Evolutionary conservation across 148 eudicot species (phyloP).

Genomic region (Fagopyrum tataricum): DNA sequence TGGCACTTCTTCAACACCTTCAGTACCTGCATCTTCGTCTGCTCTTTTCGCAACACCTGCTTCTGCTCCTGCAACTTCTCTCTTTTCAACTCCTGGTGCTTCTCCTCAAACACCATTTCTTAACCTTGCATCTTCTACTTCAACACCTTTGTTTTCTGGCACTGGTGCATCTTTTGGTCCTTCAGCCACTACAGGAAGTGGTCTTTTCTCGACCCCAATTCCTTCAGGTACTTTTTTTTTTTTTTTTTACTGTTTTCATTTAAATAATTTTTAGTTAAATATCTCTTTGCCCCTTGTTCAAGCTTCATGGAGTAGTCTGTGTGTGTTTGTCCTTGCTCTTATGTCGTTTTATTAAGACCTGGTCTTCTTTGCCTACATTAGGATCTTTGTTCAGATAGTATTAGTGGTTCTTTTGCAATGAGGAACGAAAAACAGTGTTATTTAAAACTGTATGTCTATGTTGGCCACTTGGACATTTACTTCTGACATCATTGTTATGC

Average conservation of each 20-base stretch:
- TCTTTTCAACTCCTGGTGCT: conserved; percentile 47
- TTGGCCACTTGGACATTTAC: neutral
- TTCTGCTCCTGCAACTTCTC: conserved; percentile 26
- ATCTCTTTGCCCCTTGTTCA: neutral
- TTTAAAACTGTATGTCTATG: neutral
- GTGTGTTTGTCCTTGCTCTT: neutral
- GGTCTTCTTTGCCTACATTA: neutral
- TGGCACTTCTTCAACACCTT: conserved; percentile 32
- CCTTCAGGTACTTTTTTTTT: conserved; percentile 42
- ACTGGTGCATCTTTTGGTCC: conserved; percentile 41
- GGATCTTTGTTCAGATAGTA: neutral
- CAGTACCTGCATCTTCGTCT: conserved; percentile 42
- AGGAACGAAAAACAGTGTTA: neutral
- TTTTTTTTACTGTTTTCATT: conserved; percentile 5
- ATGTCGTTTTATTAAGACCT: neutral
- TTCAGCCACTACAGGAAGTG: conserved; percentile 38
- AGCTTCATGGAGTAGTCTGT: neutral
- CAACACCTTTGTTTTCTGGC: conserved; percentile 39
- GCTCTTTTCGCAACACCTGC: conserved; percentile 58
- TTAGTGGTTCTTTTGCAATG: neutral
- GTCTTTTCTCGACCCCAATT: conserved; percentile 59
- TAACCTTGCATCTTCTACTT: conserved; percentile 34
- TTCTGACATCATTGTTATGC: neutral
- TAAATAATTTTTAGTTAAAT: neutral
- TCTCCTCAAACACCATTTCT: conserved; percentile 56